Percentiles rank a stretch among this genome's conserved stretches.
Conservation (phyloP, 2,329 filamentous ascomycete genomes). For the Penicillium sp. region DNA sequence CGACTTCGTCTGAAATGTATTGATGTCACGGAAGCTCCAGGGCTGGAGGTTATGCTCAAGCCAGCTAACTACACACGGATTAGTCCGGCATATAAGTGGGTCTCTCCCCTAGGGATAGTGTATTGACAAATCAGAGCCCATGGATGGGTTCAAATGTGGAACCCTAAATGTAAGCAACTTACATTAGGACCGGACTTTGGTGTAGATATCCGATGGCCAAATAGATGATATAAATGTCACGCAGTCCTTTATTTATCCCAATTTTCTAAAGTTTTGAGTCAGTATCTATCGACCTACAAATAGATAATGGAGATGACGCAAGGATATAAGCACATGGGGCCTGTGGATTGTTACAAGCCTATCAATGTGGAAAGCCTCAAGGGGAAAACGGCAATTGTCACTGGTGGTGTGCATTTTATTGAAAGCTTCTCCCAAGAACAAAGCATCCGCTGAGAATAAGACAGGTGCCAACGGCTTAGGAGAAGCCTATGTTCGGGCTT, state of each 20-base stretch:
- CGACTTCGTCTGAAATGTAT: too few species aligned
- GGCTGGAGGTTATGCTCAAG: background rate
- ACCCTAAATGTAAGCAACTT: background rate
- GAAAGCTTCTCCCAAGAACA: too few species aligned
- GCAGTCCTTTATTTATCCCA: background rate
- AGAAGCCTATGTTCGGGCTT: constrained; percentile 32
- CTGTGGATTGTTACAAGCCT: background rate
- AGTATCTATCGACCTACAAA: background rate
- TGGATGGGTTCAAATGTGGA: background rate
- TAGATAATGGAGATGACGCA: background rate
- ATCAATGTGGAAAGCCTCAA: constrained; percentile 13
- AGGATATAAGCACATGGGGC: background rate
- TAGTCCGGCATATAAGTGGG: background rate
- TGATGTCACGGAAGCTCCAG: background rate
- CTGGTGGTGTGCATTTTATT: constrained; percentile 5
- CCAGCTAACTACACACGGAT: background rate
- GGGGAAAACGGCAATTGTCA: constrained; percentile 36
- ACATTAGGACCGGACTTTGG: background rate
- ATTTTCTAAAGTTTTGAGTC: background rate
- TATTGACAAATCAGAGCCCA: background rate
- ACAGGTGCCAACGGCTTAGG: constrained; percentile 34
- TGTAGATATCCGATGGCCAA: background rate
- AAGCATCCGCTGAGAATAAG: background rate
- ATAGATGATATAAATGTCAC: background rate
- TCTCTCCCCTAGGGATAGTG: too few species aligned